Evolutionary conservation across 2,329 filamentous ascomycete species (phyloP), one percentile per base, ranked within the genome.

Genomic region (Reticulascus tulasneorum): DNA sequence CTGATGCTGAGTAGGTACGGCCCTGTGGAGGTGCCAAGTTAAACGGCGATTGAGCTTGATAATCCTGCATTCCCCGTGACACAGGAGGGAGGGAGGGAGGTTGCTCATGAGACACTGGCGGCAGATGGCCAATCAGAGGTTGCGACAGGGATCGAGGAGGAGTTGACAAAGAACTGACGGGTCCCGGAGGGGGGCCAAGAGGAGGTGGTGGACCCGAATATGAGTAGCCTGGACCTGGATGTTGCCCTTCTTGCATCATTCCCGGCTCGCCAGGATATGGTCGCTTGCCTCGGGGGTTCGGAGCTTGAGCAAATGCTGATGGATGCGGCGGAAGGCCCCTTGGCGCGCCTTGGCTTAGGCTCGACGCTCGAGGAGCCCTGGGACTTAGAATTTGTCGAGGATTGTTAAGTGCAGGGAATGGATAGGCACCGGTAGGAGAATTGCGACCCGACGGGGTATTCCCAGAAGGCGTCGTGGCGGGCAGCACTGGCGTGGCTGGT

Each of bases 131-230:
- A 25, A 59, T 35, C 16, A 48, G 44, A 8, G 62, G 52, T n/a
- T 67, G 63, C 6, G 63, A 61, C 27, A 59, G 46, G 16, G 60
- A 52, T 28, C 62, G 55, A 30, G 56, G 45, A 6, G 56, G 50
- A 19, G 53, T 49, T 7, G 55, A 48, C 43, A 42, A 35, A 19
- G 40, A 40, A 19, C 38, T 42, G 27, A 44, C 51, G 18, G 37
- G 47, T 19, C 37, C 40, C n/a, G 50, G 41, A 4, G 50, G 42
- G 35, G 28, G 40, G 6, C 42, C 40, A 11, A 47, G 30, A 18
- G 42, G 35, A 25, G 30, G 17, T 25, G 48, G 18, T 15, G 34
- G 33, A 19, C 40, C 39, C 12, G 38, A 39, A 38, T 37, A 36
- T 6, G 37, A 26, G 13, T 28, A 28, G 18, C 37, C 22, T 19